Evolutionary conservation across 1,139 yeast genomes (phyloP).

Genomic region (Blastobotrys serpentis): DNA sequence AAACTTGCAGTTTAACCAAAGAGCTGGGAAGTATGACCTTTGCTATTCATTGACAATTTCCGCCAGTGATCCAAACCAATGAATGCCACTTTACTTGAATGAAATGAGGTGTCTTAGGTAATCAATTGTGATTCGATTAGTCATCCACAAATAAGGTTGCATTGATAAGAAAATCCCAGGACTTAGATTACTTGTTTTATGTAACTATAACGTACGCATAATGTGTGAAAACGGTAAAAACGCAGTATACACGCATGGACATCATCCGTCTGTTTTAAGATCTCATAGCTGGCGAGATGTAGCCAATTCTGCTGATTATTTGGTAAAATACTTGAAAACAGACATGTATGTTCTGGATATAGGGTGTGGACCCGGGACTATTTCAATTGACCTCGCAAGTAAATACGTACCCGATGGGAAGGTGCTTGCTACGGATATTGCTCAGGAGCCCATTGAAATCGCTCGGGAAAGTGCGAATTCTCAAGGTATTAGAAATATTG

Average conservation of each 20-base stretch:
- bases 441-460: slow-evolving; percentile 36
- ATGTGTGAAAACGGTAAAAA: no score
- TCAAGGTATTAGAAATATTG: slow-evolving; percentile 30
- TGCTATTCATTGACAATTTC: no score
- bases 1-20: no score
- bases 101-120: no score
- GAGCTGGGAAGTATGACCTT: no score
- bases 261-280: slow-evolving; percentile 30
- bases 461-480: slow-evolving; percentile 30
- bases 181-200: no score
- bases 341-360: slow-evolving; percentile 41
- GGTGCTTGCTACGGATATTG: slow-evolving; percentile 43
- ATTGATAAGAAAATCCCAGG: no score
- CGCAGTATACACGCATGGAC: slow-evolving; percentile 29
- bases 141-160: no score
- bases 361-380: slow-evolving; percentile 48
- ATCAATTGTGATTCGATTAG: no score
- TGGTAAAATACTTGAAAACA: slow-evolving; percentile 37
- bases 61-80: no score
- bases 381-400: slow-evolving; percentile 42
- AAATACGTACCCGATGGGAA: slow-evolving; percentile 36
- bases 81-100: no score
- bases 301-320: slow-evolving; percentile 37
- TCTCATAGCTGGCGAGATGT: slow-evolving; percentile 44
- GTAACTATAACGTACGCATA: no score